Evolutionary conservation across 2,329 filamentous ascomycete species (phyloP).

Genomic region (Alternaria conjuncta): DNA sequence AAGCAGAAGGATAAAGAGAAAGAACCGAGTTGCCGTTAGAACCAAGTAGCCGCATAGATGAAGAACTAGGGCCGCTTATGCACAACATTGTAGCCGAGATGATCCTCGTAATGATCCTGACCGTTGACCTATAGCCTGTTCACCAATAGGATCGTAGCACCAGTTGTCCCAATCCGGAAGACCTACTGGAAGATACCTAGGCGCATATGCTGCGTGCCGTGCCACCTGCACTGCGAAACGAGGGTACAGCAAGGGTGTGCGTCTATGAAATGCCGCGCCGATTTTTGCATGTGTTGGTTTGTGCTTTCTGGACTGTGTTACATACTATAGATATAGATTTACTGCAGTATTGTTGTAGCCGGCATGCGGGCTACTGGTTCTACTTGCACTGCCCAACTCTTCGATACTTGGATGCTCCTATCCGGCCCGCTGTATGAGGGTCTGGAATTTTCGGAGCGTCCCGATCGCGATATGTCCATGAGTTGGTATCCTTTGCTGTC

Average conservation of each 20-base stretch:
- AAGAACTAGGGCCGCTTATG: not conserved
- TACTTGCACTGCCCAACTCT: slow-evolving; percentile 18
- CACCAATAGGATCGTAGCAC: slow-evolving; percentile 3
- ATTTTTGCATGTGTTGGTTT: not conserved
- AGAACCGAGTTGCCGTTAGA: not conserved
- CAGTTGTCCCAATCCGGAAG: slow-evolving; percentile 8
- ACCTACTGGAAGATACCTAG: slow-evolving; percentile 21
- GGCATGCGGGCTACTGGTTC: slow-evolving; percentile 9
- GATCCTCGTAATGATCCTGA: slow-evolving; percentile 3
- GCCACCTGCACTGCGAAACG: slow-evolving; percentile 9
- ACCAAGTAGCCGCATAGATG: slow-evolving; percentile 4
- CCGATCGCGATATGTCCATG: slow-evolving; percentile 23
- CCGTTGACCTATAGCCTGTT: slow-evolving; percentile 1
- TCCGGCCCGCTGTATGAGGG: not conserved
- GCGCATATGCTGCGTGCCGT: not conserved
- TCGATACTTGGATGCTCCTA: slow-evolving; percentile 18
- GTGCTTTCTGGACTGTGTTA: not conserved
- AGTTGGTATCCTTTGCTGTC: slow-evolving; percentile 21
- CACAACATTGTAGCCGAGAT: slow-evolving; percentile 6
- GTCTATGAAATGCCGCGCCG: not conserved
- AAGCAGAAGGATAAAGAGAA: not conserved
- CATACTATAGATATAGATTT: not conserved
- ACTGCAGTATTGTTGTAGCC: not conserved
- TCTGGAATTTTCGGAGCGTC: not conserved
- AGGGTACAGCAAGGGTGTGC: slow-evolving; percentile 11